A percentile compares a stretch with the other conserved stretches of the same genome.
These are phyloP conservation scores for Erigeron canadensis DNA, from an alignment of 129 eudicot genomes.

Conservation along the genomic window DNA sequence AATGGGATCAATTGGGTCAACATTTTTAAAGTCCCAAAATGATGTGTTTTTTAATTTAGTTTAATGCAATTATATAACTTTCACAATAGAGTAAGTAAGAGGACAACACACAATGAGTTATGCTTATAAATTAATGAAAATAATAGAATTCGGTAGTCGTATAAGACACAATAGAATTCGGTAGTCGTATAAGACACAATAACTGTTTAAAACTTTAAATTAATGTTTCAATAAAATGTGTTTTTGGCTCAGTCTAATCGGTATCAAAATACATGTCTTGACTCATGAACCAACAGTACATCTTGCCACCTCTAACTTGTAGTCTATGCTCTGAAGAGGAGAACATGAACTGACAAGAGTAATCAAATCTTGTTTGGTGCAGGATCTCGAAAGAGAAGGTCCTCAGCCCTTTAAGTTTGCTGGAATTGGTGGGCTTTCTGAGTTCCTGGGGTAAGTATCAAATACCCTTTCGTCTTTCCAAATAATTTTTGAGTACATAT, in stretches of 20 bases:
- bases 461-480: neutral
- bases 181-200: neutral
- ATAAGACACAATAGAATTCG: neutral
- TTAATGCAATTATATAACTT: too few relatives aligned
- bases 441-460: slow-evolving; percentile 74
- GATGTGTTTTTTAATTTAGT: too few relatives aligned
- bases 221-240: too few relatives aligned
- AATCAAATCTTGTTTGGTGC: slow-evolving; percentile 27
- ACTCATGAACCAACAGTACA: neutral
- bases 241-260: too few relatives aligned
- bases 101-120: too few relatives aligned
- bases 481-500: neutral
- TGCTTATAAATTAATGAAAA: neutral
- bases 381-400: slow-evolving; percentile 98
- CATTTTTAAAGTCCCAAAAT: too few relatives aligned
- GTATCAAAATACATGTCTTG: neutral
- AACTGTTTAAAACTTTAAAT: neutral
- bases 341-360: neutral
- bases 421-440: slow-evolving; percentile 92
- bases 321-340: neutral
- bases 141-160: neutral
- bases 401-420: slow-evolving; percentile 86
- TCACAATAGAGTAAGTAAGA: too few relatives aligned
- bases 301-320: slow-evolving; percentile 8
- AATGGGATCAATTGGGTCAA: too few relatives aligned